Evolutionary conservation across 2,329 filamentous ascomycete genomes (phyloP), one percentile per base, ranked within the genome.

Genomic region (Lachnellula arida): DNA sequence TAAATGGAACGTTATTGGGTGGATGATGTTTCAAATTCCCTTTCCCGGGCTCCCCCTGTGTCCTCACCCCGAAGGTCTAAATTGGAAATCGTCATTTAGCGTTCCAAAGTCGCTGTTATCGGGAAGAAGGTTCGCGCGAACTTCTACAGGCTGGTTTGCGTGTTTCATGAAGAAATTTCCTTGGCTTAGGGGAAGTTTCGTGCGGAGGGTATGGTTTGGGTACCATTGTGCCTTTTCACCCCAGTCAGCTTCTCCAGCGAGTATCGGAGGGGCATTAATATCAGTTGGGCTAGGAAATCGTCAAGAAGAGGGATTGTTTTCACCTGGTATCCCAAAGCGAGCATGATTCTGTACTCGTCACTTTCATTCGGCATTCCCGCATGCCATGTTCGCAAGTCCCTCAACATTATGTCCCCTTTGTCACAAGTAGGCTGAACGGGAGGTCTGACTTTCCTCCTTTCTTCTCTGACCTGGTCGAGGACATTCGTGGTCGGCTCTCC

Each of bases 361-460:
- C 76, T 78, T 43, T 68, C 63, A 61, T 86, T 86, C 1, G 81
- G 81, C 78, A 84, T 83, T 0, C 82, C 83, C 0, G 81, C 81
- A 65, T 86, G 82, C 82, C 83, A 87, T 5, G 85, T 74, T 23
- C 82, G 71, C 52, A 86, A 67, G 65, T 86, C 83, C 2, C 84
- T 74, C 32, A 87, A 65, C 37, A 85, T 73, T 22, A 86, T 65
- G 40, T 79, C 78, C 0, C 83, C 81, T 61, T 81, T 82, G 37
- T 72, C 72, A 0, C 83, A 74, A 2, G 68, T 54, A 0, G 81
- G 79, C 62, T 84, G 81, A 11, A 75, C 65, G 0, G 79, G 79
- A 5, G 76, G 73, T 6, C 75, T 67, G 2, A 71, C 61, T 3
- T 63, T 54, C 2, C 70, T 57, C 5, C 76, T 71, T 49, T 71